Evolutionary conservation across 331 rosid species (phyloP).

Genomic region (Prunus yedoensis): DNA sequence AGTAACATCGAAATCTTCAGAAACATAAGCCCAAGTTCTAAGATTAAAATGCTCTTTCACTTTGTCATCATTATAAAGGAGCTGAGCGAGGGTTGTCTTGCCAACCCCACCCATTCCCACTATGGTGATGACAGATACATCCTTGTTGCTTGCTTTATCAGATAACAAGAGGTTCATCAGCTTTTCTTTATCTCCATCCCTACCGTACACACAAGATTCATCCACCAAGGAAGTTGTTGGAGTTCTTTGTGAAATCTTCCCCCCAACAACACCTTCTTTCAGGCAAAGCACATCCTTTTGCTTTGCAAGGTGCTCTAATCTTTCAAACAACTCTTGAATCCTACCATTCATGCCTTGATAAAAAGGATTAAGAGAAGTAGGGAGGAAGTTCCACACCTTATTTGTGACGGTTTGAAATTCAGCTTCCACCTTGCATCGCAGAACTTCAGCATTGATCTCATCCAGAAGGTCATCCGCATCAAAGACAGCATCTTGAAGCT

Average conservation of each 20-base stretch:
- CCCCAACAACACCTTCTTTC: not conserved
- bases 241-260: not conserved
- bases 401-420: not conserved
- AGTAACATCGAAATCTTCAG: slow-evolving; percentile 16
- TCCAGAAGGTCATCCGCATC: slow-evolving; percentile 30
- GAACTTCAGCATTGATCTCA: not conserved
- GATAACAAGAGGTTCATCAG: not conserved
- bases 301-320: slow-evolving; percentile 3
- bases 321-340: slow-evolving; percentile 5
- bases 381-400: slow-evolving; percentile 7
- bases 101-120: slow-evolving; percentile 39
- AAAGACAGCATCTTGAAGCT: slow-evolving; percentile 23
- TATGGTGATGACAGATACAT: slow-evolving; percentile 11
- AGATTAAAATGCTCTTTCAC: slow-evolving; percentile 5
- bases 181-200: not conserved
- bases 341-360: not conserved
- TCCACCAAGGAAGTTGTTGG: slow-evolving; percentile 18
- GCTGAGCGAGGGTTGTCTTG: slow-evolving; percentile 27
- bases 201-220: not conserved
- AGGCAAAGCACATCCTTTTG: slow-evolving; percentile 10
- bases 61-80: slow-evolving; percentile 15
- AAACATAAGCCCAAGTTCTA: slow-evolving; percentile 7
- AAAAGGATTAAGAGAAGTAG: not conserved
- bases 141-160: not conserved
- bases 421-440: slow-evolving; percentile 15